Conservation (phyloP, 2,329 filamentous ascomycete species). For the Pseudogymnoascus sp. region DNA sequence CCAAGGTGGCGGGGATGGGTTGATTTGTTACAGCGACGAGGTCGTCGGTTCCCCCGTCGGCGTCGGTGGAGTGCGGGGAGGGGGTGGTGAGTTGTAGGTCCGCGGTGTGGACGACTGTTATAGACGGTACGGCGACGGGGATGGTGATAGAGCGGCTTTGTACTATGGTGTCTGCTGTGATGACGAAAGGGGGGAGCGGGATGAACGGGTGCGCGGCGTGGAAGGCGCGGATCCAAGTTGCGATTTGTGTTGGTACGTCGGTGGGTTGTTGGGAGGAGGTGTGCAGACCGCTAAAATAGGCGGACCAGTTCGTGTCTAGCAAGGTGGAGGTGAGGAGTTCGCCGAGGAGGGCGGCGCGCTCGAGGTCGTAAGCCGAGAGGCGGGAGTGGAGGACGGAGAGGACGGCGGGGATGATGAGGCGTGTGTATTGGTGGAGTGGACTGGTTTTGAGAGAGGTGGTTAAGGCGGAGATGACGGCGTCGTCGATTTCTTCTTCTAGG, state of each 20-base stretch:
- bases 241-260: constrained; percentile 21
- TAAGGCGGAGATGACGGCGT: constrained; percentile 39
- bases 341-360: constrained; percentile 47
- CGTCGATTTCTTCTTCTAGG: constrained; percentile 63
- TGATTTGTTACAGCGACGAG: constrained; percentile 51
- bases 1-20: constrained; percentile 54
- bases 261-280: constrained; percentile 10
- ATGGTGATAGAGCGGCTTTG: constrained; percentile 65
- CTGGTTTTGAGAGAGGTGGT: constrained; percentile 32
- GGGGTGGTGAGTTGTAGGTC: constrained; percentile 45
- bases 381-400: constrained; percentile 36
- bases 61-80: constrained; percentile 25
- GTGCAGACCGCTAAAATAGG: constrained; percentile 41
- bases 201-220: constrained; percentile 18
- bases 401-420: constrained; percentile 39
- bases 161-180: constrained; percentile 22
- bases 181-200: constrained; percentile 18
- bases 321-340: constrained; percentile 44
- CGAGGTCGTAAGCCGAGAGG: constrained; percentile 45
- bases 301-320: constrained; percentile 39
- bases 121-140: constrained; percentile 78
- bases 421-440: constrained; percentile 39
- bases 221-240: constrained; percentile 22
- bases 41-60: constrained; percentile 29
- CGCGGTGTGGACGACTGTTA: constrained; percentile 76